Conservation (phyloP, 2,329 filamentous ascomycete species). For the Sphaerulina populicola region DNA sequence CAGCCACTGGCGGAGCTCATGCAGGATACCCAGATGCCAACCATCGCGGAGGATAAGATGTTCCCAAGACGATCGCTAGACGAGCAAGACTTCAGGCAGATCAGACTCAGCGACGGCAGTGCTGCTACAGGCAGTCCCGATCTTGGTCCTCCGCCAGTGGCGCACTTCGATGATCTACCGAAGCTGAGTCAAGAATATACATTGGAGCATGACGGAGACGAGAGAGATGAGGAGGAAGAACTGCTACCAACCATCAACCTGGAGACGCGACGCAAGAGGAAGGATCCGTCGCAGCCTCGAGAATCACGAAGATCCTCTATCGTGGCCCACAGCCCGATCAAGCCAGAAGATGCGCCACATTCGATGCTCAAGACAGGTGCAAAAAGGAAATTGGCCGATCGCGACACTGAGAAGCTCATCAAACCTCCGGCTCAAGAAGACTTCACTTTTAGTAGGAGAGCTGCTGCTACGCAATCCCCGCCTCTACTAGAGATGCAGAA, state of each 20-base stretch:
- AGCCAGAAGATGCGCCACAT: constrained; percentile 30
- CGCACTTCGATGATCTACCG: constrained; percentile 39
- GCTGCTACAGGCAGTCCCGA: constrained; percentile 55
- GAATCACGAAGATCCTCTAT: constrained; percentile 37
- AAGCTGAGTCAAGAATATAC: constrained; percentile 7
- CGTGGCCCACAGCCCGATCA: constrained; percentile 35
- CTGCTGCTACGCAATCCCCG: constrained; percentile 13
- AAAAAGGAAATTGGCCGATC: constrained; percentile 51
- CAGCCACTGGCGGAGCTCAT: constrained; percentile 29
- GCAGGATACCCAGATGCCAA: constrained; percentile 45
- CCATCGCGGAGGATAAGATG: constrained; percentile 61
- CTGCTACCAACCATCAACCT: constrained; percentile 42
- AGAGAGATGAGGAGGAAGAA: constrained; percentile 27
- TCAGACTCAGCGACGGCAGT: constrained; percentile 45
- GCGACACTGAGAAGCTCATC: constrained; percentile 42
- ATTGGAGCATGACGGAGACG: neutral
- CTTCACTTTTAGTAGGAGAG: constrained; percentile 42
- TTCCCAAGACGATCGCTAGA: constrained; percentile 60
- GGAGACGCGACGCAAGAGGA: constrained; percentile 46
- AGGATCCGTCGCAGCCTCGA: constrained; percentile 37
- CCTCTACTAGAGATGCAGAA: constrained; percentile 6
- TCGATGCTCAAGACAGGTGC: constrained; percentile 41
- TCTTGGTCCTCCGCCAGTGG: constrained; percentile 52
- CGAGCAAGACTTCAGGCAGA: constrained; percentile 49
- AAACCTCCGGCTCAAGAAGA: constrained; percentile 32